A percentile compares a stretch with the other conserved stretches of the same genome.
These are phyloP conservation scores for Rhodocollybia butyracea DNA, from an alignment of 768 basidiomycete species.

Conservation along the genomic window DNA sequence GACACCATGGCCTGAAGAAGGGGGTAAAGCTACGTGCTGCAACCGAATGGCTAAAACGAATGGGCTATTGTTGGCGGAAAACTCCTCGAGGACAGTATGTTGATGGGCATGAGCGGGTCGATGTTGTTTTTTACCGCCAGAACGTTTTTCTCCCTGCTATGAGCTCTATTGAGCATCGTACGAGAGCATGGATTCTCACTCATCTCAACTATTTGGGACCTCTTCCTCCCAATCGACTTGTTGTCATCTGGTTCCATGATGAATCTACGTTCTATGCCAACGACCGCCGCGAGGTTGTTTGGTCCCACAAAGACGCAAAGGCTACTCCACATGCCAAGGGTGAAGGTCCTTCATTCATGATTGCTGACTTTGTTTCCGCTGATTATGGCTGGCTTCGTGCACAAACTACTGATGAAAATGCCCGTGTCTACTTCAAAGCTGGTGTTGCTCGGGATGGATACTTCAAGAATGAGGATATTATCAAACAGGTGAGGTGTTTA, in stretches of 20 bases:
- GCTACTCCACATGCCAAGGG: slow-evolving; percentile 27
- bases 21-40: slow-evolving; percentile 20
- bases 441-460: slow-evolving; percentile 23
- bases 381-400: slow-evolving; percentile 26
- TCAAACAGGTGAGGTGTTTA: no score
- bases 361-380: slow-evolving; percentile 32
- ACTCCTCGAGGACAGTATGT: slow-evolving; percentile 21
- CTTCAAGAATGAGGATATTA: slow-evolving; percentile 17
- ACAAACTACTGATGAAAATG: slow-evolving; percentile 10
- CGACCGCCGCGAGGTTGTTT: slow-evolving; percentile 20
- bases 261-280: slow-evolving; percentile 35
- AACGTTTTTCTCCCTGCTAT: slow-evolving; percentile 18
- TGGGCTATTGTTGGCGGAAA: slow-evolving; percentile 20
- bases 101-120: slow-evolving; percentile 28
- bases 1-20: slow-evolving; percentile 11
- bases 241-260: slow-evolving; percentile 24
- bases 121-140: slow-evolving; percentile 26
- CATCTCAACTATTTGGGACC: no score
- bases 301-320: slow-evolving; percentile 19
- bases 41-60: slow-evolving; percentile 17
- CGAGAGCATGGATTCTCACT: no score
- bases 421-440: slow-evolving; percentile 19
- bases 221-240: background rate
- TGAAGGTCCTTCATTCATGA: slow-evolving; percentile 30
- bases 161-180: no score